Evolutionary conservation across 164 flowering plant genomes (phyloP).

Genomic region (Pachysandra terminalis): DNA sequence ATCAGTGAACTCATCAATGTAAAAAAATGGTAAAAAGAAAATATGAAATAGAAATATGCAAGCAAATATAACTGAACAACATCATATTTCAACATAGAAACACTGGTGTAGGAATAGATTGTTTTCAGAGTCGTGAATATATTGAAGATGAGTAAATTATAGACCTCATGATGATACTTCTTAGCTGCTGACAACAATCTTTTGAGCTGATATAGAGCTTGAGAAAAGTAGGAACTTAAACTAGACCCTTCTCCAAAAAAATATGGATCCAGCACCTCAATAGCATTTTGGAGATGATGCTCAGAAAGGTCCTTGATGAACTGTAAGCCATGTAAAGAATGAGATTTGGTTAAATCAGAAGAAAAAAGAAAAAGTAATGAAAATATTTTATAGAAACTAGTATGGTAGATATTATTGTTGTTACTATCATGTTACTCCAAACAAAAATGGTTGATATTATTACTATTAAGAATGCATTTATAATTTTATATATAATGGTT

Average conservation of each 20-base stretch:
- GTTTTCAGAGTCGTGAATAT: not conserved
- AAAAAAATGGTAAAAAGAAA: not conserved
- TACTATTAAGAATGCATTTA: too few relatives aligned
- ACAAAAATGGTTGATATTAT: too few relatives aligned
- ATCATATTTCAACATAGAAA: not conserved
- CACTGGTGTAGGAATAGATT: too few relatives aligned
- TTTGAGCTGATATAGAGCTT: slow-evolving; percentile 27
- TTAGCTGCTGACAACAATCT: slow-evolving; percentile 28
- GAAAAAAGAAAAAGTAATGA: not conserved
- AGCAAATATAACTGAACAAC: not conserved
- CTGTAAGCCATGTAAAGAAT: slow-evolving; percentile 28
- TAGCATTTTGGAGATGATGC: slow-evolving; percentile 22
- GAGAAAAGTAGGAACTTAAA: slow-evolving; percentile 27
- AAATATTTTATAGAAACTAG: not conserved
- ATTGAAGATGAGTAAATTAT: not conserved
- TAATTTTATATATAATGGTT: too few relatives aligned
- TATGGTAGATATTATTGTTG: too few relatives aligned
- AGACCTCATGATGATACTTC: slow-evolving; percentile 66
- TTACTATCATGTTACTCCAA: too few relatives aligned
- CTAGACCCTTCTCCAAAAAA: slow-evolving; percentile 15
- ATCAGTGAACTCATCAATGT: not conserved
- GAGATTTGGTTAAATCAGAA: not conserved
- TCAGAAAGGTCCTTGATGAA: slow-evolving; percentile 28
- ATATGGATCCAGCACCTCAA: slow-evolving; percentile 22
- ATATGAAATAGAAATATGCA: not conserved